A percentile compares a stretch with the other conserved stretches of the same genome.
Conservation (phyloP, 805 yeast genomes). For the Starmerella vitae region DNA sequence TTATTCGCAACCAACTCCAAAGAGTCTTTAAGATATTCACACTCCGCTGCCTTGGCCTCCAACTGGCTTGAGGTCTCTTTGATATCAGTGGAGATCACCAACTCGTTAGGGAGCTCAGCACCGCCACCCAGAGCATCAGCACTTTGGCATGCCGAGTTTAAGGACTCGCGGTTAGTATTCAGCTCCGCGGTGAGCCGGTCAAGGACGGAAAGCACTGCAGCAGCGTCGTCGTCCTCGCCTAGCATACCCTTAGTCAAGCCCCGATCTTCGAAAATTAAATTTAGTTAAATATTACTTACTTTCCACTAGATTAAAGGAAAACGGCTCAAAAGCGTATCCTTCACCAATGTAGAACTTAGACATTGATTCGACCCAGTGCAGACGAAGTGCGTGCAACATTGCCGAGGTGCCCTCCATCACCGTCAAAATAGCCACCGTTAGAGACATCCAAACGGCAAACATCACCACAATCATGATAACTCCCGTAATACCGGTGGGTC, state of each 20-base stretch:
- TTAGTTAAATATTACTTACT: neutral
- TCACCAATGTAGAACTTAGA: slow-evolving; percentile 96
- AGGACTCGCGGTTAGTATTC: slow-evolving; percentile 16
- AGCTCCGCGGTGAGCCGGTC: slow-evolving; percentile 18
- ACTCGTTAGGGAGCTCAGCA: slow-evolving; percentile 9
- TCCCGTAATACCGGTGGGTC: slow-evolving; percentile 49
- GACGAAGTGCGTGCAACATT: slow-evolving; percentile 90
- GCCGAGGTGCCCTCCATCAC: slow-evolving; percentile 99
- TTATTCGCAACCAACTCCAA: slow-evolving; percentile 2
- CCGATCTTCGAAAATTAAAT: too few relatives aligned
- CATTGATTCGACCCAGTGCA: slow-evolving; percentile 99
- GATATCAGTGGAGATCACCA: slow-evolving; percentile 7
- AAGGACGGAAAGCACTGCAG: slow-evolving; percentile 19
- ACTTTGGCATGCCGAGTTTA: slow-evolving; percentile 14
- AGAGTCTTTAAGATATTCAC: slow-evolving; percentile 4
- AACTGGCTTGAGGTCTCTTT: slow-evolving; percentile 1
- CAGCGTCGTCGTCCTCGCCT: slow-evolving; percentile 23
- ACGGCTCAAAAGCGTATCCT: slow-evolving; percentile 80
- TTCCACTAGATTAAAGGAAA: slow-evolving; percentile 38
- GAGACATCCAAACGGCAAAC: slow-evolving; percentile 89
- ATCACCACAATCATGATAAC: slow-evolving; percentile 57
- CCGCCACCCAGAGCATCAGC: slow-evolving; percentile 20
- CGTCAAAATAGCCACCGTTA: slow-evolving; percentile 84
- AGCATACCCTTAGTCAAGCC: slow-evolving; percentile 6
- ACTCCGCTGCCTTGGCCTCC: slow-evolving; percentile 9